Base-by-base conservation (phyloP, 75 land plant genomes). In the Pinus taeda region DNA sequence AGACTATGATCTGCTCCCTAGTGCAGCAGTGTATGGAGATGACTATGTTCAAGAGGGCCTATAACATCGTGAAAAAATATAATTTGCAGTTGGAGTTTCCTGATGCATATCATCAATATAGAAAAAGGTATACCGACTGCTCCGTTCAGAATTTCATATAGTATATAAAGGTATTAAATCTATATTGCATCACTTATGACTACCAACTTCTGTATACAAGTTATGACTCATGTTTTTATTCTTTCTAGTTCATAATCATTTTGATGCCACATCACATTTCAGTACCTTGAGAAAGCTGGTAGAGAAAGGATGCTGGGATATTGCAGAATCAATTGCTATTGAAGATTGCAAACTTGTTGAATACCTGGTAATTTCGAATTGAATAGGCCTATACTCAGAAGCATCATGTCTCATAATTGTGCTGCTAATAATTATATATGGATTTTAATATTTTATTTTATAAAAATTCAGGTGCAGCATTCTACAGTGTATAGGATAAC, bases 231-330 rank as follows among this genome's bases (percentile, higher is more conserved):
- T n/a, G 6, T 11, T 74, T 57, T 15, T 55, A 39, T 74, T 74
- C 18, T 55, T 26, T 74, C 37, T 57, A 29, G 30, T 74, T 15
- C 12, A 56, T 55, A 56, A 21, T 57, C 4, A 14, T 26, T 20
- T 74, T 57, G 60, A 22, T 56, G 57, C 33, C 17, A 53, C 29
- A 22, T 14, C 29, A 45, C 42, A 37, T 67, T 14, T 73, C 76
- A 94, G 97, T 74, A 83, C 87, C 29, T 53, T 94, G 36, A 88
- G 89, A 75, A 88, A 88, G 72, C 90, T 94, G 53, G 92, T 87
- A 26, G 86, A 87, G 71, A 92, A 92, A 81, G 95, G 91, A 33
- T 82, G 80, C 59, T 94, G 97, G 97, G 97, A 92, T 59, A 60
- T 92, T 84, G 97, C 95, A 71, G 95, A 94, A 79, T 57, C 57